A percentile compares a stretch with the other conserved stretches of the same genome.
Evolutionary conservation across 768 basidiomycete genomes (phyloP).

Genomic region (Tulasnella calospora): DNA sequence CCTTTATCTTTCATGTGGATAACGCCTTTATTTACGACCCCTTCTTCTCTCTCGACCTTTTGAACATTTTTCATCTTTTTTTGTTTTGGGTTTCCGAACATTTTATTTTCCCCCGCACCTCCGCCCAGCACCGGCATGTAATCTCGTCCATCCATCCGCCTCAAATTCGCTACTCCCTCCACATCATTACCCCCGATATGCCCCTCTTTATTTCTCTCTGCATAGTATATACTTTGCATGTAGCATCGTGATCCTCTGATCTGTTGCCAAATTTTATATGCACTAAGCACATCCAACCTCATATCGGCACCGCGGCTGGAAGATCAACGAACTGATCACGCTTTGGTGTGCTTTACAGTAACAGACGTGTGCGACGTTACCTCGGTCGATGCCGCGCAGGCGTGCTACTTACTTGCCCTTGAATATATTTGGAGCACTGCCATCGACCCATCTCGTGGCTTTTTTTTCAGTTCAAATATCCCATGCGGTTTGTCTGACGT

Average conservation of each 20-base stretch:
- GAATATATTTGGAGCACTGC: background rate
- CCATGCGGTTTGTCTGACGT: background rate
- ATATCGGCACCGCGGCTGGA: no score
- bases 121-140: background rate
- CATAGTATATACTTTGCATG: background rate
- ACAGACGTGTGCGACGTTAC: background rate
- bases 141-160: background rate
- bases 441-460: background rate
- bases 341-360: background rate
- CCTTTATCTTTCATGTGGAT: slow-evolving; percentile 12
- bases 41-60: background rate
- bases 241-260: background rate
- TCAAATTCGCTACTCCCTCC: background rate
- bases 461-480: background rate
- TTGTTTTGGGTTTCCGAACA: background rate
- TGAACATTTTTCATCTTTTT: background rate
- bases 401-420: no score
- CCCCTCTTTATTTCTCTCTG: background rate
- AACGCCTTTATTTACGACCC: slow-evolving; percentile 12
- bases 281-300: background rate
- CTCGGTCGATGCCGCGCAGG: background rate
- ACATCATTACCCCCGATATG: background rate
- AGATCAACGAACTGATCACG: no score
- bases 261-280: slow-evolving; percentile 1
- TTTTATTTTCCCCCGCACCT: background rate